phyloP scores from a whole-genome alignment of 2,329 filamentous ascomycete species.

The Hymenoscyphus repandus region DNA sequence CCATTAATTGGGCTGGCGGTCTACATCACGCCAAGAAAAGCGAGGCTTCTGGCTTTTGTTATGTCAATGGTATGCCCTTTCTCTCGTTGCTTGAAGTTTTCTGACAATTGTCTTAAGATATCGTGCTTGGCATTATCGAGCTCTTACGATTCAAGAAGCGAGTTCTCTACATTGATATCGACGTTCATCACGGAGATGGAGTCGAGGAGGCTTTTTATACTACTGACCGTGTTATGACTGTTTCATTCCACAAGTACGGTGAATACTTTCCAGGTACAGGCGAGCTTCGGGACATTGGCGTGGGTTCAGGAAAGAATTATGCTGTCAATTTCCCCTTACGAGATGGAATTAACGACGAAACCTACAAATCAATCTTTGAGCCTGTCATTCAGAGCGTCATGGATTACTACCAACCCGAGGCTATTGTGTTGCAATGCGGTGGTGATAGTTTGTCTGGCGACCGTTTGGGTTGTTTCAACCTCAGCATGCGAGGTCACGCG shows the following conservation, averaged over 20 bases:
- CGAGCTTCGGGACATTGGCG: constrained; percentile 78
- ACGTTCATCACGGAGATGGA: constrained; percentile 89
- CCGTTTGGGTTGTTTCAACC: constrained; percentile 91
- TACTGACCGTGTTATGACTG: constrained; percentile 86
- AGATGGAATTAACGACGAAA: constrained; percentile 83
- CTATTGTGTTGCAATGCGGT: constrained; percentile 92
- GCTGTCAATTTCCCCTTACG: constrained; percentile 87
- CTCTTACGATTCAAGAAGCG: constrained; percentile 85
- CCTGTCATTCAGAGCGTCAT: constrained; percentile 84
- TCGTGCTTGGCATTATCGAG: constrained; percentile 91
- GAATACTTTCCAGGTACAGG: constrained; percentile 94
- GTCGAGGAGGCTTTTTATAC: constrained; percentile 93
- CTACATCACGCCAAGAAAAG: constrained; percentile 97
- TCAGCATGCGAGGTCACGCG: constrained; percentile 94
- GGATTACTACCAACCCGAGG: constrained; percentile 80
- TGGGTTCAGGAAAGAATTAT: constrained; percentile 84
- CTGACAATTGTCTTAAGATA: constrained; percentile 60
- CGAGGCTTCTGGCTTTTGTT: constrained; percentile 95
- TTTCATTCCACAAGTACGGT: constrained; percentile 95
- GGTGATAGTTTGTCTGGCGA: constrained; percentile 94
- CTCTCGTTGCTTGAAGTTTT: not conserved
- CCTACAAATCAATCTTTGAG: constrained; percentile 88
- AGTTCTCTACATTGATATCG: constrained; percentile 96
- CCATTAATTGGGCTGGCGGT: constrained; percentile 96
- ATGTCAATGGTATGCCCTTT: constrained; percentile 72